These are phyloP conservation scores for Vaccinium vitisidaea DNA, from an alignment of 148 eudicot species.

Conservation along the genomic window DNA sequence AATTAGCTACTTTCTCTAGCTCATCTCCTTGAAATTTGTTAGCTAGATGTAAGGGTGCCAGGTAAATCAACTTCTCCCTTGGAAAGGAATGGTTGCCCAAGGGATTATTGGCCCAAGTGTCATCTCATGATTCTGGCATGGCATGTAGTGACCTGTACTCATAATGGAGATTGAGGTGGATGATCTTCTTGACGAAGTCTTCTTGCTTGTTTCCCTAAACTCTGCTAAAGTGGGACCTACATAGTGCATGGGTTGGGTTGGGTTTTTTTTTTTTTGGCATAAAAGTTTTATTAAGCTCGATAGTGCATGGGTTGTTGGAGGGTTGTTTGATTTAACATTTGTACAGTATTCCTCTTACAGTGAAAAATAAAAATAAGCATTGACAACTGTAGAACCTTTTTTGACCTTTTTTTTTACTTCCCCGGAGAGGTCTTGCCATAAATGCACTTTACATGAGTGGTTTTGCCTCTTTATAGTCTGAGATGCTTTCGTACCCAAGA, in stretches of 20 bases:
- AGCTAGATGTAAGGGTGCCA: neutral
- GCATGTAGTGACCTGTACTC: neutral
- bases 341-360: neutral
- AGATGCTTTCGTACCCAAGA: neutral
- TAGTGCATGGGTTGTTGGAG: too few species aligned
- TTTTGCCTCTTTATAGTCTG: neutral
- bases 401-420: neutral
- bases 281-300: too few species aligned
- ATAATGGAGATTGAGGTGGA: neutral
- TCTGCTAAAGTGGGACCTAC: neutral
- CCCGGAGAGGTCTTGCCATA: neutral
- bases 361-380: neutral
- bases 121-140: neutral
- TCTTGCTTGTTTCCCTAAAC: neutral
- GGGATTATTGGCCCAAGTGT: neutral
- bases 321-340: neutral
- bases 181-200: constrained; percentile 1
- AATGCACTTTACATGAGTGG: neutral
- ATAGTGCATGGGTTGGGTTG: neutral
- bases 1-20: neutral
- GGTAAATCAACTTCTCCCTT: neutral
- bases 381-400: neutral
- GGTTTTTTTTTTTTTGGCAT: too few species aligned
- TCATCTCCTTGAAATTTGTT: neutral
- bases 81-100: neutral